Evolutionary conservation across 176 grass and related monocot species (phyloP).

Genomic region (Bothriochloa decipiens): DNA sequence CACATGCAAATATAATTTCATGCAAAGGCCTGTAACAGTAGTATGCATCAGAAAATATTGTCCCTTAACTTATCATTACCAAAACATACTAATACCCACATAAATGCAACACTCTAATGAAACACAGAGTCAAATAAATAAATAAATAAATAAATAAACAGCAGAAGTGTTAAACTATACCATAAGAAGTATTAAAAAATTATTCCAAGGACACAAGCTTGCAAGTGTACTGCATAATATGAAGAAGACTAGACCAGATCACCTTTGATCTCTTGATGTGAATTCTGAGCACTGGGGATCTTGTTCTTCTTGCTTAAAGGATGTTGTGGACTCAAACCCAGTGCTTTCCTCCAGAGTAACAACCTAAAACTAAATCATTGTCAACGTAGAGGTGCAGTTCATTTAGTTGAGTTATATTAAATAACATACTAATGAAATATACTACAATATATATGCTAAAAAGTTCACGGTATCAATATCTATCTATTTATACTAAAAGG

Average conservation of each 20-base stretch:
- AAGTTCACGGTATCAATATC: neutral
- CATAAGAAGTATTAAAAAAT: neutral
- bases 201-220: neutral
- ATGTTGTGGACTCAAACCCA: conserved; percentile 42
- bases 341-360: conserved; percentile 35
- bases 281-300: conserved; percentile 41
- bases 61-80: neutral
- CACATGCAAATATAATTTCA: conserved; percentile 82
- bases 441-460: conserved; percentile 14
- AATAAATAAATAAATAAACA: neutral
- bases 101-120: conserved; percentile 24
- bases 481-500: neutral
- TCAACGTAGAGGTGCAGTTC: conserved; percentile 39
- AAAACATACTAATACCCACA: conserved; percentile 21
- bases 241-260: conserved; percentile 9
- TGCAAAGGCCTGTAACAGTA: conserved; percentile 58
- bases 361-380: conserved; percentile 50
- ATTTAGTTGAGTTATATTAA: conserved; percentile 29
- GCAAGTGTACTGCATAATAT: neutral
- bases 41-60: conserved; percentile 48
- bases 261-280: conserved; percentile 49
- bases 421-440: conserved; percentile 13
- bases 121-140: neutral
- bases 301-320: conserved; percentile 47
- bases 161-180: conserved; percentile 30